These are phyloP conservation scores for Sarocladium strictum DNA, from an alignment of 2,329 filamentous ascomycete species.

Conservation along the genomic window DNA sequence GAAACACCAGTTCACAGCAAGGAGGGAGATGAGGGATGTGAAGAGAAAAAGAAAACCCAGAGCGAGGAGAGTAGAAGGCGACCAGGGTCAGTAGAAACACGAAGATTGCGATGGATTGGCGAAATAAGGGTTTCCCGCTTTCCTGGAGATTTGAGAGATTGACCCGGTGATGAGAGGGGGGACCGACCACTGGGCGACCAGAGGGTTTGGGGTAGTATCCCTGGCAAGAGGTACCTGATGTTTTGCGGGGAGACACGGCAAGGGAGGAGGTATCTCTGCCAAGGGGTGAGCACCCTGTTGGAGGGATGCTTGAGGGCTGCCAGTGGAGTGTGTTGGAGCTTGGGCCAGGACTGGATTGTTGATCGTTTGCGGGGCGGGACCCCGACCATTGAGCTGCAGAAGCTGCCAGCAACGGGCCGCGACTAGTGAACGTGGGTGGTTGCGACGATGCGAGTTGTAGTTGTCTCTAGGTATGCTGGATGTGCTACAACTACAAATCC, in stretches of 20 bases:
- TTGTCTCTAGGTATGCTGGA: too few species aligned
- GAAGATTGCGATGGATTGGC: conserved; percentile 4
- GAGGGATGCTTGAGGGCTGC: neutral
- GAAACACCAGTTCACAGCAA: neutral
- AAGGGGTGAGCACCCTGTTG: neutral
- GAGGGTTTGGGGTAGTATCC: neutral
- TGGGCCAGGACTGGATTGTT: neutral
- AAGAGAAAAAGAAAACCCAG: neutral
- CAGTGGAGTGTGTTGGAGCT: too few species aligned
- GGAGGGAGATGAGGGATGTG: neutral
- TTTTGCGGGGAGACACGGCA: neutral
- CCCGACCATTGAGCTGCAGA: neutral
- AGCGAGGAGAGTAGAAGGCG: neutral
- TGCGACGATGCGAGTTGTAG: neutral
- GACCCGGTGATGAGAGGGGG: conserved; percentile 2
- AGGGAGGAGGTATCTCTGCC: neutral
- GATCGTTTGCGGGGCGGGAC: neutral
- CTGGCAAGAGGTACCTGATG: neutral
- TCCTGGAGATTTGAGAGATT: conserved; percentile 5
- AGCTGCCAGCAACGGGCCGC: neutral
- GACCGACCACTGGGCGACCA: too few species aligned
- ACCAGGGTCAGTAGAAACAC: neutral
- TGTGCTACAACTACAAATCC: too few species aligned
- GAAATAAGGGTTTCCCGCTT: neutral
- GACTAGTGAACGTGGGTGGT: neutral